phyloP scores from a whole-genome alignment of 2,329 filamentous ascomycete species.

The Microdochium trichocladiopsis region DNA sequence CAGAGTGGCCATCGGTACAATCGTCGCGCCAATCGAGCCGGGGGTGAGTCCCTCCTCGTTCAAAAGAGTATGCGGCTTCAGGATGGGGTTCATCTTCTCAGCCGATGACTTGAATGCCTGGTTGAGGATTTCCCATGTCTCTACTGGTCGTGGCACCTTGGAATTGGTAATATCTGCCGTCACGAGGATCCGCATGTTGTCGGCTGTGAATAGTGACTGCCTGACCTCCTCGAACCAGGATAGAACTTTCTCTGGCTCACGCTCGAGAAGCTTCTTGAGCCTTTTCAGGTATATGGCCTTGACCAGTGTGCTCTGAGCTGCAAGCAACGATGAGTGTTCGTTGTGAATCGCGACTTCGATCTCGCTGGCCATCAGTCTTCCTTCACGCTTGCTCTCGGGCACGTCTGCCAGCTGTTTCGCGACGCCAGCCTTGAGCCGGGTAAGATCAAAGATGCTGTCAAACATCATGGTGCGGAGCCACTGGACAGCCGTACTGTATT shows the following conservation, averaged over 20 bases:
- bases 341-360: conserved; percentile 75
- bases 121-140: conserved; percentile 66
- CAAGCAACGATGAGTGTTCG: conserved; percentile 66
- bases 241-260: conserved; percentile 69
- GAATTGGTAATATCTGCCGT: conserved; percentile 63
- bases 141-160: conserved; percentile 68
- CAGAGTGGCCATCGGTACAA: conserved; percentile 86
- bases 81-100: conserved; percentile 60
- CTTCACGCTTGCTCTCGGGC: conserved; percentile 84
- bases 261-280: conserved; percentile 71
- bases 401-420: conserved; percentile 86
- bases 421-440: conserved; percentile 55
- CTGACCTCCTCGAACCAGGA: conserved; percentile 72
- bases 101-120: conserved; percentile 37
- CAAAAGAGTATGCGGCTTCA: conserved; percentile 62
- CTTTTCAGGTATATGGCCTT: conserved; percentile 83
- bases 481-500: conserved; percentile 73
- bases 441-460: conserved; percentile 77
- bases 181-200: conserved; percentile 81
- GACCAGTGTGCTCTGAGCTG: conserved; percentile 75
- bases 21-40: conserved; percentile 65
- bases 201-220: conserved; percentile 67
- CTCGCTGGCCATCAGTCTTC: conserved; percentile 58
- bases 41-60: conserved; percentile 68
- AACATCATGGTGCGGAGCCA: conserved; percentile 87